These are phyloP conservation scores for Calocybe gambosa DNA, from an alignment of 1,284 basidiomycete genomes.

Conservation along the genomic window DNA sequence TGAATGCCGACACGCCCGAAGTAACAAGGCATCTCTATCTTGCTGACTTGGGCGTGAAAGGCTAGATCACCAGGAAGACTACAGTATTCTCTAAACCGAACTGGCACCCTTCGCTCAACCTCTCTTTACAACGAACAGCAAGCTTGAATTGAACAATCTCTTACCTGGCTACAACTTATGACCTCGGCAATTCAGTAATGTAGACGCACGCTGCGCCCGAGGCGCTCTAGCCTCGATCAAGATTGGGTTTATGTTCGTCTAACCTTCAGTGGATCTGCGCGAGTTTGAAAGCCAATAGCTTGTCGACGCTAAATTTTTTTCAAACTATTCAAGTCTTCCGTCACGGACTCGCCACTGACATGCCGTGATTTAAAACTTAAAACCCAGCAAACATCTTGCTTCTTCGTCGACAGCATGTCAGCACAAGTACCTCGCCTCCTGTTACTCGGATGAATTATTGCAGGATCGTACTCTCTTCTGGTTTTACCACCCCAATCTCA, in stretches of 20 bases:
- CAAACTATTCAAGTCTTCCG: conserved; percentile 30
- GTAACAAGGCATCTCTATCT: conserved; percentile 37
- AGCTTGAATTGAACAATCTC: too few species aligned
- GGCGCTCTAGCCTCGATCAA: too few species aligned
- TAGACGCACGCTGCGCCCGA: too few species aligned
- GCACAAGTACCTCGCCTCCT: conserved; percentile 35
- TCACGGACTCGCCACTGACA: conserved; percentile 1
- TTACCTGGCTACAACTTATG: too few species aligned
- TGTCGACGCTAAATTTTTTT: conserved; percentile 41
- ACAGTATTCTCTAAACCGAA: conserved; percentile 45
- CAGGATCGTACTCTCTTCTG: conserved; percentile 43
- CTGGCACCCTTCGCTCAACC: too few species aligned
- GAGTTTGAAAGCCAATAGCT: too few species aligned
- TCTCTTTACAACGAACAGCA: too few species aligned
- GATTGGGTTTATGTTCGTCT: too few species aligned
- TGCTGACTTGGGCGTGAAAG: conserved; percentile 40
- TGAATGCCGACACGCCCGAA: conserved; percentile 48
- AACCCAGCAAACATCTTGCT: conserved; percentile 38
- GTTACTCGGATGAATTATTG: conserved; percentile 38
- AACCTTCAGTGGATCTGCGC: too few species aligned
- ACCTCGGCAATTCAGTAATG: too few species aligned
- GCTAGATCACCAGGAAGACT: conserved; percentile 51
- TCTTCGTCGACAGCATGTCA: conserved; percentile 35
- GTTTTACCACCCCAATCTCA: conserved; percentile 25
- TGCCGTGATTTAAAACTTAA: conserved; percentile 35